Base-by-base conservation (phyloP, 148 eudicot species). In the Vaccinium macrocarpon region DNA sequence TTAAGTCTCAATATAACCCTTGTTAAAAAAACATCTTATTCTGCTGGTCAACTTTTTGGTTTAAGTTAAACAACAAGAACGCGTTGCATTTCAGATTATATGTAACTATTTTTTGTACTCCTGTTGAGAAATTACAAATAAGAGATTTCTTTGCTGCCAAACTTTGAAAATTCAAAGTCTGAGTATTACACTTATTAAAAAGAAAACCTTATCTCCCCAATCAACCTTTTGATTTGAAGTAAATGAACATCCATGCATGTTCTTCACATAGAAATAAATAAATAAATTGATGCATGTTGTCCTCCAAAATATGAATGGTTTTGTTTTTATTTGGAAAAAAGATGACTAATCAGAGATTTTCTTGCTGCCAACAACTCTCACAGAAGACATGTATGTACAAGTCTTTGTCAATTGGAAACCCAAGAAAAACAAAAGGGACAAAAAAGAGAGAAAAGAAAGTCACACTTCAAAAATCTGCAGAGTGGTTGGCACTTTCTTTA, bases 341-440 rank as follows among this genome's bases (percentile, higher is more conserved):
- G 29, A 66, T 66, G 2, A 25, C 1, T 27, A 25, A 23, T 25
- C 35, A 25, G 6, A 66, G 14, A 66, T 66, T 11, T 29, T 6
- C 29, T 9, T 76, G 57, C 35, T 76, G 3, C 75, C 52, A 64
- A 64, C 75, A 48, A 66, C 35, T 51, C 42, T 27, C 76, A 77
- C 10, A 27, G 4, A 50, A 42, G 14, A 35, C 55, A 76, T 15
- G 70, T n/a, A 0, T 15, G 70, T n/a, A 0, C 76, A 14, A 29
- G 78, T 82, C 81, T 5, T 77, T 86, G 38, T 61, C 64, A 14
- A 29, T 23, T 64, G 75, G 18, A 76, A 76, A 48, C 68, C 78
- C 82, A 82, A 86, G 73, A 42, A 66, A 81, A 81, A 59, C 75
- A 81, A 86, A 78, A 25, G 18, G 66, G 25, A 8, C 21, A 19